A percentile compares a stretch with the other conserved stretches of the same genome.
Conservation (phyloP, 176 grass and related monocot species). For the Elaeis guineensis region DNA sequence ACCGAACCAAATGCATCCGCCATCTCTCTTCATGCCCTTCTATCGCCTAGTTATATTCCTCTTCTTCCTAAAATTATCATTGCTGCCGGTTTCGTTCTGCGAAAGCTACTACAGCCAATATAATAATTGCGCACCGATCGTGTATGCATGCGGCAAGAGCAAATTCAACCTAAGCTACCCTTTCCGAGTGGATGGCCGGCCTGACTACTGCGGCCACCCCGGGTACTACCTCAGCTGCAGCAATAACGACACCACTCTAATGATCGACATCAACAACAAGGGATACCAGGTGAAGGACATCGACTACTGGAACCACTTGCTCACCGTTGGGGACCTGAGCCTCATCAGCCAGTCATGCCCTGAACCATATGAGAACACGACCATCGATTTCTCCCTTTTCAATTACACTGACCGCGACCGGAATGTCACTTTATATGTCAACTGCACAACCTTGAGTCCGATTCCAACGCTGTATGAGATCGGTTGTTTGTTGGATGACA, state of each 20-base stretch:
- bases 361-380: conserved; percentile 11
- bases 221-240: conserved; percentile 33
- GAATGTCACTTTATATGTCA: conserved; percentile 30
- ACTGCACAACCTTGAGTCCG: neutral
- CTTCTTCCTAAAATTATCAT: too few relatives aligned
- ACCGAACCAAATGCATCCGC: neutral
- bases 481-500: neutral
- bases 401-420: conserved; percentile 13
- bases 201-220: conserved; percentile 38
- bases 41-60: neutral
- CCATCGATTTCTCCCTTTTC: conserved; percentile 15
- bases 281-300: conserved; percentile 26
- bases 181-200: too few relatives aligned
- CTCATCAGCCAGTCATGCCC: conserved; percentile 20
- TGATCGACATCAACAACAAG: neutral
- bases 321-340: conserved; percentile 22
- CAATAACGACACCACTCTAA: neutral
- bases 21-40: neutral
- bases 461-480: neutral
- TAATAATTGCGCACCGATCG: too few relatives aligned
- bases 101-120: too few relatives aligned
- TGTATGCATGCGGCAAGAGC: too few relatives aligned
- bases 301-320: conserved; percentile 16
- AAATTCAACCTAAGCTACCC: too few relatives aligned
- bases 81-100: too few relatives aligned